Base-by-base conservation (phyloP, 495 filamentous ascomycete species). In the Aspergillus olivimuriae region DNA sequence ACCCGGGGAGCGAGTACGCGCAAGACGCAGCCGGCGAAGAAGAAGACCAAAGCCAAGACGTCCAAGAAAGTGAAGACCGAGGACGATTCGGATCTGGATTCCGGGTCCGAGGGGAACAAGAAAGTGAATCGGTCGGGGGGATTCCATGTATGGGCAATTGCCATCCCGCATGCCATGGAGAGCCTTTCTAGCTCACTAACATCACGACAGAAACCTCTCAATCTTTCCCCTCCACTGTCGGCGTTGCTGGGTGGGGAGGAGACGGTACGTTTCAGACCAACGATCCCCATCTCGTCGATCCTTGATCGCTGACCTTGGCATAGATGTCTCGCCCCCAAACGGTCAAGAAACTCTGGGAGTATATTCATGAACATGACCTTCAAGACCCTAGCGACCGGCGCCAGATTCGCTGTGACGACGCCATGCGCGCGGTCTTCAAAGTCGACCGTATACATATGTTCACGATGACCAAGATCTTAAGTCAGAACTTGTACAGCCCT, bases 381-480 rank as follows among this genome's bases (percentile, higher is more conserved):
- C 92, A 98, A 61, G 90, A 95, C 56, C 90, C 89, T 3, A 82
- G 56, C 43, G 94, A 98, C 63, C 84, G 86, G 56, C 86, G 92
- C 10, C 87, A 94, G 54, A 97, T 98, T 41, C 68, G 77, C 40
- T 98, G 92, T 61, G 94, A 98, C 65, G 88, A 95, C 28, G 76
- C 78, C 36, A 80, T 98, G 82, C 79, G 86, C 24, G 81, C 82
- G 1, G 85, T 98, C 2, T 97, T 98, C 71, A 91, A 91, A 60
- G 77, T 83, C 52, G 84, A 89, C 47, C 85, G 79, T 51, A 83
- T 98, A 26, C 87, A 96, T 55, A 98, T 98, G 94, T 97, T 98
- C 57, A 89, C 87, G 32, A 95, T 96, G 89, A 96, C 92, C 68
- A 87, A 86, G 62, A 77, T 87, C 16, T 73, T 87, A 10, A 78